Conservation (phyloP, 371 early-diverging fungal genomes). For the Parasitella parasitica region DNA sequence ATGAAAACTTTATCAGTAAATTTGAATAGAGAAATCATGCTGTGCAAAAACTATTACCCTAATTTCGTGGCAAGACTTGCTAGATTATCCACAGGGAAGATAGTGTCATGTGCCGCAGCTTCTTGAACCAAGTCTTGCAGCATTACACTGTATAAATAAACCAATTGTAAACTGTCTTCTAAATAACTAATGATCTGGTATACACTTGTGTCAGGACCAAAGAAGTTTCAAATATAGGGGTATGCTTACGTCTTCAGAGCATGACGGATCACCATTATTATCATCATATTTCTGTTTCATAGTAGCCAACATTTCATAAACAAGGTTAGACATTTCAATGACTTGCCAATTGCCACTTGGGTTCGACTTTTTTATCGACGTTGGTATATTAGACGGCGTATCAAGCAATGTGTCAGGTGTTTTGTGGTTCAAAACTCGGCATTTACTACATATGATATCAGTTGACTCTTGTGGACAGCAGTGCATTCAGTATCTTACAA, state of each 20-base stretch:
- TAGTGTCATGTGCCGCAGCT: constrained; percentile 2
- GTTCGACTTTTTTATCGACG: not conserved
- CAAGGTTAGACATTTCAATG: constrained; percentile 28
- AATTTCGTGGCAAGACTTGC: constrained; percentile 27
- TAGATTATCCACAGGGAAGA: constrained; percentile 12
- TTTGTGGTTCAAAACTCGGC: constrained; percentile 34
- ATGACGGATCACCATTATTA: constrained; percentile 11
- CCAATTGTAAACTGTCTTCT: constrained; percentile 43
- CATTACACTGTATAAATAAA: constrained; percentile 42
- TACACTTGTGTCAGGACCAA: not conserved
- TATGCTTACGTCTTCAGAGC: constrained; percentile 31
- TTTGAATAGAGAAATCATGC: not conserved
- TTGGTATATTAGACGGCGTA: not conserved
- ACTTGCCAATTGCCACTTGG: constrained; percentile 21
- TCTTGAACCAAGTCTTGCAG: constrained; percentile 40
- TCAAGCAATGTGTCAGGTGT: constrained; percentile 3
- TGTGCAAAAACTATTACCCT: constrained; percentile 19
- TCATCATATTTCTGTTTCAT: constrained; percentile 28
- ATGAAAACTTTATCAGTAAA: not conserved
- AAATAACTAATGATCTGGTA: constrained; percentile 12
- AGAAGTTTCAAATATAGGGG: not conserved
- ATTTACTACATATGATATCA: constrained; percentile 21
- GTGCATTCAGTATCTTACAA: too few species aligned
- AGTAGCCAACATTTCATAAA: constrained; percentile 24
- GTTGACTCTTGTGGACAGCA: too few species aligned